A percentile compares a stretch with the other conserved stretches of the same genome.
These are phyloP conservation scores for Paraphoma sp. DNA, from an alignment of 2,329 filamentous ascomycete species.

Conservation along the genomic window DNA sequence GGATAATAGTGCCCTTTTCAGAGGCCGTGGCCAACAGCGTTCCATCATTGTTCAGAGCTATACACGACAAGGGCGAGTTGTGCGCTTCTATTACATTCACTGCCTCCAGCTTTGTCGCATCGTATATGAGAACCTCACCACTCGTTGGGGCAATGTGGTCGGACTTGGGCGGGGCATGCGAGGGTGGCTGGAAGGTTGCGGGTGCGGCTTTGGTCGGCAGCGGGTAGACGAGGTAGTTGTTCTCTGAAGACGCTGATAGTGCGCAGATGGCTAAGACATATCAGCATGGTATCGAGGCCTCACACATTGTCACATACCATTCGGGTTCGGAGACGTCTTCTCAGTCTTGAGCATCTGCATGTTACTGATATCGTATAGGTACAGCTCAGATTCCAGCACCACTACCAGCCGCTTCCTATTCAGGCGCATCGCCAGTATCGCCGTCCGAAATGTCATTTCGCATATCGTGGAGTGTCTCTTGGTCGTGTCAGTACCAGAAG, in stretches of 20 bases:
- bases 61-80: constrained; percentile 85
- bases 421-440: constrained; percentile 88
- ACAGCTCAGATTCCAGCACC: constrained; percentile 93
- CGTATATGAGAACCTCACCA: constrained; percentile 91
- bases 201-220: constrained; percentile 71
- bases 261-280: constrained; percentile 75
- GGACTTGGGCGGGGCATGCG: constrained; percentile 81
- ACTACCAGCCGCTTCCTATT: constrained; percentile 95
- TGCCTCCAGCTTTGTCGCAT: constrained; percentile 86
- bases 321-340: constrained; percentile 90
- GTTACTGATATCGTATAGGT: constrained; percentile 98
- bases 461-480: constrained; percentile 85
- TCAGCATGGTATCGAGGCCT: constrained; percentile 16
- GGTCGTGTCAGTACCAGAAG: constrained; percentile 9
- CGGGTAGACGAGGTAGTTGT: constrained; percentile 94
- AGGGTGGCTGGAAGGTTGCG: constrained; percentile 64
- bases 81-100: constrained; percentile 97
- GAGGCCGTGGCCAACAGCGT: constrained; percentile 92
- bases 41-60: constrained; percentile 90
- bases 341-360: constrained; percentile 96
- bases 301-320: constrained; percentile 57
- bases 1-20: constrained; percentile 96
- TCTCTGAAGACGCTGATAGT: constrained; percentile 90
- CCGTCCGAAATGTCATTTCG: constrained; percentile 98
- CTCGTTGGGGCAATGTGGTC: constrained; percentile 83